phyloP scores from a whole-genome alignment of 352 stramenopile species.

The Pythium diclinum region DNA sequence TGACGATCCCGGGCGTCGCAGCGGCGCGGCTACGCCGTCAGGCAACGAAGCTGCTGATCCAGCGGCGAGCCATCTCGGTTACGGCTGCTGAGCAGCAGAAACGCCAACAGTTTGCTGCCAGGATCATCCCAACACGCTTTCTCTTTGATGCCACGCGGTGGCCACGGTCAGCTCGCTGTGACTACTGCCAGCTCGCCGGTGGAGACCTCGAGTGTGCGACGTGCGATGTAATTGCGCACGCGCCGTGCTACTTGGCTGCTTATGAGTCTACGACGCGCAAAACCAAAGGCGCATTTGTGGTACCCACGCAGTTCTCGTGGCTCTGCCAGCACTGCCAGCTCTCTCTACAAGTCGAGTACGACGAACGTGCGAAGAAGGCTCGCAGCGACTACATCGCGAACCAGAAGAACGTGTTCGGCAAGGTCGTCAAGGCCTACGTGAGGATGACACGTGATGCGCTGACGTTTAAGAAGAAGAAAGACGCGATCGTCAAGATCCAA shows the following conservation, averaged over 20 bases:
- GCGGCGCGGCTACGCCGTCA: constrained; percentile 18
- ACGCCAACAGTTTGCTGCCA: constrained; percentile 16
- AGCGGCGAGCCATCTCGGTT: constrained; percentile 8
- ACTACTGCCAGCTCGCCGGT: constrained; percentile 59
- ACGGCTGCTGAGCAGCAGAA: constrained; percentile 12
- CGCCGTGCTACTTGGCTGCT: constrained; percentile 45
- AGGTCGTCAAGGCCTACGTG: constrained; percentile 59
- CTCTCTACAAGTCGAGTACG: constrained; percentile 54
- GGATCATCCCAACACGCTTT: constrained; percentile 43
- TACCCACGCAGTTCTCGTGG: constrained; percentile 55
- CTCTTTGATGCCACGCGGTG: constrained; percentile 47
- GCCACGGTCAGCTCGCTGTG: constrained; percentile 40
- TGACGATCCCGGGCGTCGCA: constrained; percentile 23
- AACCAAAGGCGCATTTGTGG: constrained; percentile 52
- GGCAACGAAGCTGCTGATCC: constrained; percentile 25
- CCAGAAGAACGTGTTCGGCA: constrained; percentile 49
- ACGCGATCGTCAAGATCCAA: constrained; percentile 55
- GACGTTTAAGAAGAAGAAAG: constrained; percentile 57
- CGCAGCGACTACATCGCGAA: constrained; percentile 39
- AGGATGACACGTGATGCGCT: constrained; percentile 62
- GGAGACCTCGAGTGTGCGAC: constrained; percentile 64
- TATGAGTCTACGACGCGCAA: constrained; percentile 38
- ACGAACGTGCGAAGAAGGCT: constrained; percentile 39
- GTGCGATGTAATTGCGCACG: constrained; percentile 66
- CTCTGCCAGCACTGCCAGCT: constrained; percentile 50